These are phyloP conservation scores for Batrachochytrium dendrobatidis DNA, from an alignment of 371 early-diverging fungal species.

Conservation along the genomic window DNA sequence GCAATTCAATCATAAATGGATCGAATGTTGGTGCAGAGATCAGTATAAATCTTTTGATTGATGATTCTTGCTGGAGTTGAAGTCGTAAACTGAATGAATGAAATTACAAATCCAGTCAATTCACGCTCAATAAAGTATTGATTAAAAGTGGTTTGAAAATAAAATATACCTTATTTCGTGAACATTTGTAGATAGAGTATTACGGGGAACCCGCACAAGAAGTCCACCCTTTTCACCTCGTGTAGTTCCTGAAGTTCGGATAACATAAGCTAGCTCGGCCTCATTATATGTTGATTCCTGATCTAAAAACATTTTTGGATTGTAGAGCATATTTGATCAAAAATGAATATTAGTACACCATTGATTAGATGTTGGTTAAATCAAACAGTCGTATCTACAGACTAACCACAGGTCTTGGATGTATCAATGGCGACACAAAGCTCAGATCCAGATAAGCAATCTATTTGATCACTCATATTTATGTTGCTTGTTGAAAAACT, in stretches of 20 bases:
- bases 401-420: no score
- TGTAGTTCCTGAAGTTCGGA: neutral
- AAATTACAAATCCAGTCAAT: no score
- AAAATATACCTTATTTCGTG: no score
- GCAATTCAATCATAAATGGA: slow-evolving; percentile 8
- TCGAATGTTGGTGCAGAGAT: slow-evolving; percentile 14
- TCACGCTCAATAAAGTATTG: no score
- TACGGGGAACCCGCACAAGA: neutral
- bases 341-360: neutral
- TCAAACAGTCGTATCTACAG: no score
- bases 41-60: neutral
- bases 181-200: neutral
- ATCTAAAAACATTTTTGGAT: neutral
- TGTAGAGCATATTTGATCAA: neutral
- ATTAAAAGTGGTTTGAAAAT: no score
- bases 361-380: no score
- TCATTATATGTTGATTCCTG: neutral
- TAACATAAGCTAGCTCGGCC: neutral
- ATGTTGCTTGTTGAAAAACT: neutral
- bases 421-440: no score
- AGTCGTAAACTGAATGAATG: no score
- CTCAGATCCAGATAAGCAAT: no score
- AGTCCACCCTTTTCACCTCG: neutral
- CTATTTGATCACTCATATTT: no score
- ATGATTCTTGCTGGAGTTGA: neutral